Percentiles rank a stretch among this genome's conserved stretches.
Evolutionary conservation across 2,329 filamentous ascomycete genomes (phyloP).

Genomic region (Calonectria pteridis): DNA sequence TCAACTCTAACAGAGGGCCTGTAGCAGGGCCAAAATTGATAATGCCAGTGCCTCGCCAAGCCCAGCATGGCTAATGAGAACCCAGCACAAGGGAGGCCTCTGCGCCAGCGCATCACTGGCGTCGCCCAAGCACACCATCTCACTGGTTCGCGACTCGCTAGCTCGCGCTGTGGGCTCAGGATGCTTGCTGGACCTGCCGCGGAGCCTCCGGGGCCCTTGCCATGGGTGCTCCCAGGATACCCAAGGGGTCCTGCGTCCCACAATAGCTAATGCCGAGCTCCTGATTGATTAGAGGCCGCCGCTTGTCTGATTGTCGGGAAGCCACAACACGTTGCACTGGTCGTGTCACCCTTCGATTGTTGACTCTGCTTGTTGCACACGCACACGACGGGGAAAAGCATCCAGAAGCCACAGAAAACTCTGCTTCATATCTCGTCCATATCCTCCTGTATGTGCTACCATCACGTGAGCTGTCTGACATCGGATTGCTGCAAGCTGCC

Average conservation of each 20-base stretch:
- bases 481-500: conserved; percentile 23
- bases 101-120: conserved; percentile 17
- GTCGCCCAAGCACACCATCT: not conserved
- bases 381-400: not conserved
- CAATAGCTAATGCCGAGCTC: conserved; percentile 17
- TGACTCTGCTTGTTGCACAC: not conserved
- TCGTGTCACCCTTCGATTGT: not conserved
- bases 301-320: not conserved
- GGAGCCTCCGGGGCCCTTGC: conserved; percentile 6
- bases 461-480: conserved; percentile 31
- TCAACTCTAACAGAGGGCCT: not conserved
- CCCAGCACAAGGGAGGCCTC: not conserved
- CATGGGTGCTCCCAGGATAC: not conserved
- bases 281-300: conserved; percentile 22
- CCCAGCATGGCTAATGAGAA: not conserved
- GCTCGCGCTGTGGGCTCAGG: conserved; percentile 14
- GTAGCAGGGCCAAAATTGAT: not conserved
- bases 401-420: not conserved
- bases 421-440: not conserved
- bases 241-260: conserved; percentile 13
- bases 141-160: conserved; percentile 18
- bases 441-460: not conserved
- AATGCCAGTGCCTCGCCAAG: conserved; percentile 2
- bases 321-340: conserved; percentile 19
- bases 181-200: conserved; percentile 13